phyloP scores from a whole-genome alignment of 768 basidiomycete genomes.

The Coprinellus micaceus region DNA sequence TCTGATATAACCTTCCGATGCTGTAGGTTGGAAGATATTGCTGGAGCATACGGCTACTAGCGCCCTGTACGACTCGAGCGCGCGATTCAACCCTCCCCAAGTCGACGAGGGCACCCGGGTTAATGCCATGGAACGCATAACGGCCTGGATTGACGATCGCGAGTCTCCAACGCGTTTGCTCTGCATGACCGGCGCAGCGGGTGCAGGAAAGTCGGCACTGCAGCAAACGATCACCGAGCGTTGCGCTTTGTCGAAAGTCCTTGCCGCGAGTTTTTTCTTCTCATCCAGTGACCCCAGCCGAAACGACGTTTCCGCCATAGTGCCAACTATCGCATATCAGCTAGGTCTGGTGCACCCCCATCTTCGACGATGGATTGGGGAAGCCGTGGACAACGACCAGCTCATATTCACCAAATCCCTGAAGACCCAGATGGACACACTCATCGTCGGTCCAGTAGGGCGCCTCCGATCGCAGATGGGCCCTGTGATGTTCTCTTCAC shows the following conservation, averaged over 20 bases:
- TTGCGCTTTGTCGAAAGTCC: neutral
- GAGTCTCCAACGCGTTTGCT: neutral
- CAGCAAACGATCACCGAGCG: neutral
- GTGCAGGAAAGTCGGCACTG: neutral
- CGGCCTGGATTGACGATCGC: neutral
- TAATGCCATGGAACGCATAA: neutral
- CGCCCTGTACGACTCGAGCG: conserved; percentile 1
- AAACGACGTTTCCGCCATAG: neutral
- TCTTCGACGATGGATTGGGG: neutral
- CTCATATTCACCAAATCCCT: neutral
- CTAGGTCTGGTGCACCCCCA: neutral
- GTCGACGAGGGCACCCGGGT: conserved; percentile 7
- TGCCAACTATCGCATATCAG: conserved; percentile 11
- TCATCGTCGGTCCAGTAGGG: conserved; percentile 3
- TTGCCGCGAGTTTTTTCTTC: neutral
- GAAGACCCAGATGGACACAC: conserved; percentile 6
- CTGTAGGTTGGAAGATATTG: neutral
- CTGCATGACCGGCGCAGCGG: neutral
- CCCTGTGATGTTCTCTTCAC: no score
- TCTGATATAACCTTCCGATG: neutral
- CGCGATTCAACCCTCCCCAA: conserved; percentile 6
- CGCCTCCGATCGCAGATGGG: neutral
- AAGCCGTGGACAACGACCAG: neutral
- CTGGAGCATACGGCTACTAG: neutral
- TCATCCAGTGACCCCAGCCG: neutral